Evolutionary conservation across 2,329 filamentous ascomycete genomes (phyloP).

Genomic region (Fusarium staphyleae): DNA sequence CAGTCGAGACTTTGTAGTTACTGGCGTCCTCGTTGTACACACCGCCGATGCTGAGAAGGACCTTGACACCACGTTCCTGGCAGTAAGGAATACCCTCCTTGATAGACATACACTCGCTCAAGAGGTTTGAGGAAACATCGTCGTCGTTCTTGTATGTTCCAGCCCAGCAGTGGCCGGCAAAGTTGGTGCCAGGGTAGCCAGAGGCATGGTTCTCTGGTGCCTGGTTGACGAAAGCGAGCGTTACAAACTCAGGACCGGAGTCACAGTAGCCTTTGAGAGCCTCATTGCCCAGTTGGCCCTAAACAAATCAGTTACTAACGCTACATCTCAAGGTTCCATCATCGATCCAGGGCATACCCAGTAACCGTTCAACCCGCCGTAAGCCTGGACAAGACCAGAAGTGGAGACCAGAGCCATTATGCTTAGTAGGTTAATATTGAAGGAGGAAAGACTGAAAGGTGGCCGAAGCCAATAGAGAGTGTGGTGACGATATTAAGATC

Average conservation of each 20-base stretch:
- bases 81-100: conserved; percentile 52
- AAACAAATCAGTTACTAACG: conserved; percentile 3
- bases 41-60: conserved; percentile 53
- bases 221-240: conserved; percentile 49
- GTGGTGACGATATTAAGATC: conserved; percentile 40
- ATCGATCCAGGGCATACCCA: conserved; percentile 43
- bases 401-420: conserved; percentile 39
- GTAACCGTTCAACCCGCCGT: conserved; percentile 50
- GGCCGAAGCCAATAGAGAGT: conserved; percentile 47
- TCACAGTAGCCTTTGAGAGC: conserved; percentile 48
- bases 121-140: conserved; percentile 42
- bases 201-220: conserved; percentile 48
- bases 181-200: conserved; percentile 50
- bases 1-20: conserved; percentile 46
- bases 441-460: conserved; percentile 44
- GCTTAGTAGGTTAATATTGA: conserved; percentile 24
- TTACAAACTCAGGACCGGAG: conserved; percentile 48
- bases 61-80: conserved; percentile 51
- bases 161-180: conserved; percentile 49
- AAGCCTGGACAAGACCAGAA: conserved; percentile 32
- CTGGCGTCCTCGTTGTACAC: conserved; percentile 33
- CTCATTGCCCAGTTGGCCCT: conserved; percentile 49
- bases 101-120: conserved; percentile 47
- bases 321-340: not conserved
- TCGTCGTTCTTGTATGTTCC: conserved; percentile 36